Percentiles rank a stretch among this genome's conserved stretches.
phyloP scores from a whole-genome alignment of 2,329 filamentous ascomycete genomes.

The Aspergillus felis region DNA sequence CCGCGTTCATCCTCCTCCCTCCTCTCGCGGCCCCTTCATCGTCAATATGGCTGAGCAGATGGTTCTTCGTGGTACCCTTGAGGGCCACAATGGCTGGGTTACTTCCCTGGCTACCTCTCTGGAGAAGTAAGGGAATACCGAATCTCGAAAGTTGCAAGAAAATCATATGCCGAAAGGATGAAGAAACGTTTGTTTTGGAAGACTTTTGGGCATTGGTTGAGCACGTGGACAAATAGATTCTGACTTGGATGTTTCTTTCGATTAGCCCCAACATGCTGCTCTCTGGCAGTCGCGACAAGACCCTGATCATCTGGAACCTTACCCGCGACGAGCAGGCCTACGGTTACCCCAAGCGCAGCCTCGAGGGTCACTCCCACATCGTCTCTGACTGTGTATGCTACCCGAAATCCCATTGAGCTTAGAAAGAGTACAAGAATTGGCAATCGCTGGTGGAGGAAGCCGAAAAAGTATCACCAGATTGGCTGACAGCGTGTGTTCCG shows the following conservation, averaged over 20 bases:
- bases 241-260: slow-evolving; percentile 30
- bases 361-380: slow-evolving; percentile 99
- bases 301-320: slow-evolving; percentile 99
- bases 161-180: slow-evolving; percentile 8
- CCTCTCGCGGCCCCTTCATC: slow-evolving; percentile 37
- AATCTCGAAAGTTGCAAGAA: slow-evolving; percentile 10
- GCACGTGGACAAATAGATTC: slow-evolving; percentile 29
- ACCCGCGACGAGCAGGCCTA: slow-evolving; percentile 97
- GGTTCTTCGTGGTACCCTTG: slow-evolving; percentile 93
- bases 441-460: slow-evolving; percentile 9
- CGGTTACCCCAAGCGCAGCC: slow-evolving; percentile 98
- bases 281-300: slow-evolving; percentile 96
- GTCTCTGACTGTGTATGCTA: slow-evolving; percentile 97
- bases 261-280: slow-evolving; percentile 97
- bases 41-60: slow-evolving; percentile 81
- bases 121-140: slow-evolving; percentile 73
- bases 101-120: slow-evolving; percentile 97
- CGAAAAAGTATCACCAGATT: slow-evolving; percentile 11
- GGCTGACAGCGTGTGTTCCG: slow-evolving; percentile 25
- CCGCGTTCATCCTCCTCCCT: slow-evolving; percentile 34
- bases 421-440: slow-evolving; percentile 2
- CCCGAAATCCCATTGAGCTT: slow-evolving; percentile 10
- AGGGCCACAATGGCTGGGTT: slow-evolving; percentile 99
- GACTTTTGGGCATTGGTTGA: slow-evolving; percentile 8
- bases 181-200: not conserved